phyloP scores from a whole-genome alignment of 495 filamentous ascomycete genomes.

The Penicillium samsonianum region DNA sequence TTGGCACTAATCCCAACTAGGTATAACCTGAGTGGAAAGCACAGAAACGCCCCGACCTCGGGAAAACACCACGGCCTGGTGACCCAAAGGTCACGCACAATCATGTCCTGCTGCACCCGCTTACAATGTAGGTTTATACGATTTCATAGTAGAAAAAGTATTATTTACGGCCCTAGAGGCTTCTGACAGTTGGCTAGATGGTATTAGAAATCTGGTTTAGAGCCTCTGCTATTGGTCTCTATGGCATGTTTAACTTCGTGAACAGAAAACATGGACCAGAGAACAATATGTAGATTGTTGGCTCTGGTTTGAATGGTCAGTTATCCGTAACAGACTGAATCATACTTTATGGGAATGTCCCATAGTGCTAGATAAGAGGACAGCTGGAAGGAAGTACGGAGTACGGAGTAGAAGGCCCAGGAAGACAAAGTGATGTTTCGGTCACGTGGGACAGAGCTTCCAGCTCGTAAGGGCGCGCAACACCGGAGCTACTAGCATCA shows the following conservation, averaged over 20 bases:
- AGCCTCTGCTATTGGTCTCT: neutral
- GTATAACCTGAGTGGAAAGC: neutral
- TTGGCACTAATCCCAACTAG: neutral
- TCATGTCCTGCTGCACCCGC: neutral
- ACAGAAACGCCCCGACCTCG: no score
- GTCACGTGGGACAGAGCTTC: constrained; percentile 35
- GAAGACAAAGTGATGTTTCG: constrained; percentile 5
- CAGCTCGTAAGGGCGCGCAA: constrained; percentile 30
- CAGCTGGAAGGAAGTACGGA: neutral
- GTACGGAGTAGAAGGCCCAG: neutral
- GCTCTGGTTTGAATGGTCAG: neutral
- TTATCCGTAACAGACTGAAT: neutral
- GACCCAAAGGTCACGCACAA: neutral
- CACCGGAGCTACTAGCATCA: constrained; percentile 37
- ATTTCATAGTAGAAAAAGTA: neutral
- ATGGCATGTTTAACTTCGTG: neutral
- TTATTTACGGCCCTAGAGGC: neutral
- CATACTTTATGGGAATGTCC: neutral
- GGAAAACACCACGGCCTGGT: neutral
- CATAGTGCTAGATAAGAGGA: neutral
- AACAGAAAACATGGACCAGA: neutral
- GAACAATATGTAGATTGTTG: neutral
- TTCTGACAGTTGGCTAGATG: neutral
- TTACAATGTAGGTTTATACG: neutral
- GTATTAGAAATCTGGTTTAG: neutral